Base-by-base conservation (phyloP, 805 yeast species). In the Starmera caribaea region DNA sequence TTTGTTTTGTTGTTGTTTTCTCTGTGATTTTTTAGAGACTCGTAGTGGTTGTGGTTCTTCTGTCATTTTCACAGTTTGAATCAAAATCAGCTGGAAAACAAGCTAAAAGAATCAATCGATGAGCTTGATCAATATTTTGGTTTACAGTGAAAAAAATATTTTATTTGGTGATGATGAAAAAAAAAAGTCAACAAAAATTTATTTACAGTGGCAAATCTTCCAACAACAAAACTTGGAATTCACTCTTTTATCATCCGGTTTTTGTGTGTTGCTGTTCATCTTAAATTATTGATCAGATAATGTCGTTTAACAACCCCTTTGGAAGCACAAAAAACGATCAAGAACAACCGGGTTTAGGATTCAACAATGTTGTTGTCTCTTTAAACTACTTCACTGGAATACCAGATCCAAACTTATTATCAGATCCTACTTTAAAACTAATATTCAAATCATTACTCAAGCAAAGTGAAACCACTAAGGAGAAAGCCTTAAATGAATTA, bases 381-480 rank as follows among this genome's bases (percentile, higher is more conserved):
- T 58, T 86, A 40, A 79, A 79, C 53, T 88, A 84, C 57, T 72
- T 86, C 45, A 76, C 82, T 12, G 94, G 92, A 3, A 58, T 79
- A 5, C 95, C 95, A 1, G 90, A 86, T 48, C 75, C 83, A 8
- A 70, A 70, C 35, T 48, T 63, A 11, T 49, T 79, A 6, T 43
- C 61, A 10, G 62, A 76, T 33, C 66, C 81, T 2, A 62, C 64
- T 10, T 57, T 82, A 41, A 71, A 73, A 34, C 63, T 88, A 10
- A 65, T 79, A n/a, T 81, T 88, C 65, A 88, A 83, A 54, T 75
- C 83, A 9, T 58, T 89, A 37, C 55, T 81, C 55, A 89, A 88
- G 58, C 75, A 82, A 53, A 95, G 88, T 51, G 72, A 80, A 7
- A 79, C 76, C n/a, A 90, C 97, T 0, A 83, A 79, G 53, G 95